Evolutionary conservation across 192 early-diverging fungal genomes (phyloP).

Genomic region (Backusella tarrabulga): DNA sequence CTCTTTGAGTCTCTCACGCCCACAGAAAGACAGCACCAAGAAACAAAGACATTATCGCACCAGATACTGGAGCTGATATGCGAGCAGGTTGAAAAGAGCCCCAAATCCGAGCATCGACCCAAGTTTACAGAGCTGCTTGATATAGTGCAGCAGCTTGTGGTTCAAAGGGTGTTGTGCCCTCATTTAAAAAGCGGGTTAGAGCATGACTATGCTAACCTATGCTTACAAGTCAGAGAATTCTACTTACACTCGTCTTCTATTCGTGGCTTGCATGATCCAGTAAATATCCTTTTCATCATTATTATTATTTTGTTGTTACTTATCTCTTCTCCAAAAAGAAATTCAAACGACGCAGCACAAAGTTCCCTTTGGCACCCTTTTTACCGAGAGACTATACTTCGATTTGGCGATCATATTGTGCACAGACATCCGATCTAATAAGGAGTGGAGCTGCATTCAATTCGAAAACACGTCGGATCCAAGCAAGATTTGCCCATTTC

Average conservation of each 20-base stretch:
- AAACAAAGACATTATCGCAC: not conserved
- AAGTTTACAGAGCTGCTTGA: conserved; percentile 30
- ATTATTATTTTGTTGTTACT: too few species aligned
- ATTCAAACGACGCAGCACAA: conserved; percentile 39
- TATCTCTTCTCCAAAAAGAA: conserved; percentile 20
- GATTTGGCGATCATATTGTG: conserved; percentile 32
- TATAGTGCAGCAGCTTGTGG: conserved; percentile 24
- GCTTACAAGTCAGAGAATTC: conserved; percentile 24
- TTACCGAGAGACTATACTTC: conserved; percentile 36
- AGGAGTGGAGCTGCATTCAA: not conserved
- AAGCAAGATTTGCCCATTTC: conserved; percentile 30
- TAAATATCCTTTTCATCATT: conserved; percentile 5
- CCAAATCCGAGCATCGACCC: conserved; percentile 21
- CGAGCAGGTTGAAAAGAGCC: conserved; percentile 6
- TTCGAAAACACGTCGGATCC: not conserved
- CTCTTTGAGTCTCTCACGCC: conserved; percentile 86
- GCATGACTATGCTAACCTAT: conserved; percentile 31
- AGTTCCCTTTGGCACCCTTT: conserved; percentile 38
- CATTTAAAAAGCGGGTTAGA: conserved; percentile 11
- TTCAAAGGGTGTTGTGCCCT: conserved; percentile 13
- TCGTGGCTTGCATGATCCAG: conserved; percentile 37
- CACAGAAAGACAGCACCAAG: conserved; percentile 56
- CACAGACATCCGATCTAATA: not conserved
- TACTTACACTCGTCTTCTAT: conserved; percentile 36
- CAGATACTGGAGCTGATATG: conserved; percentile 21